Percentiles rank a stretch among this genome's conserved stretches.
Conservation (phyloP, 805 yeast genomes). For the Saccharomycopsis sp. region DNA sequence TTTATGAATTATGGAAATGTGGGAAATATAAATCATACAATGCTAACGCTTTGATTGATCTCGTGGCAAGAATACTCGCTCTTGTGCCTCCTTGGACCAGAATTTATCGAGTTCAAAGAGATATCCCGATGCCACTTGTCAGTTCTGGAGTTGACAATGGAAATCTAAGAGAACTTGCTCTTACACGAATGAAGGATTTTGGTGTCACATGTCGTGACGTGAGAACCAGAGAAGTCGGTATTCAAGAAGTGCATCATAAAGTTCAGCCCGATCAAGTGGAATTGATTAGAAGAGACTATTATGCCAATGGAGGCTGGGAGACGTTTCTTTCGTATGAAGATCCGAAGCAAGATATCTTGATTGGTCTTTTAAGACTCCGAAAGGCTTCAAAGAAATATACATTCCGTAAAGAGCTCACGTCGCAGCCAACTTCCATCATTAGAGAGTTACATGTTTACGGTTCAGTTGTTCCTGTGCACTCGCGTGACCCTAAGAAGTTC, state of each 20-base stretch:
- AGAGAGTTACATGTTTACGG: constrained; percentile 97
- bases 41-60: constrained; percentile 87
- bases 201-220: constrained; percentile 96
- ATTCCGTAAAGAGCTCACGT: constrained; percentile 77
- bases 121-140: constrained; percentile 98
- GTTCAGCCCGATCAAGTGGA: constrained; percentile 97
- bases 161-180: constrained; percentile 86
- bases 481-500: constrained; percentile 94
- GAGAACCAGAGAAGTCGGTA: constrained; percentile 96
- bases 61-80: constrained; percentile 93
- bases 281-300: constrained; percentile 87
- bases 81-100: constrained; percentile 99
- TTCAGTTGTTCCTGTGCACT: constrained; percentile 92
- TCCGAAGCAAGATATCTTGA: constrained; percentile 90
- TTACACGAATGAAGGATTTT: constrained; percentile 96
- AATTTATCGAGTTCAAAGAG: constrained; percentile 96
- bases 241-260: constrained; percentile 96
- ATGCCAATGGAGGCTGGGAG: constrained; percentile 99
- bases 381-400: constrained; percentile 86
- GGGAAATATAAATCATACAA: constrained; percentile 92
- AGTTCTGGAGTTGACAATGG: constrained; percentile 98
- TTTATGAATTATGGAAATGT: constrained; percentile 95
- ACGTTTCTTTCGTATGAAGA: constrained; percentile 94
- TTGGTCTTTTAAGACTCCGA: constrained; percentile 83
- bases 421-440: constrained; percentile 87